Evolutionary conservation across 2,329 filamentous ascomycete species (phyloP).

Genomic region (Cladosporium oxysporum): DNA sequence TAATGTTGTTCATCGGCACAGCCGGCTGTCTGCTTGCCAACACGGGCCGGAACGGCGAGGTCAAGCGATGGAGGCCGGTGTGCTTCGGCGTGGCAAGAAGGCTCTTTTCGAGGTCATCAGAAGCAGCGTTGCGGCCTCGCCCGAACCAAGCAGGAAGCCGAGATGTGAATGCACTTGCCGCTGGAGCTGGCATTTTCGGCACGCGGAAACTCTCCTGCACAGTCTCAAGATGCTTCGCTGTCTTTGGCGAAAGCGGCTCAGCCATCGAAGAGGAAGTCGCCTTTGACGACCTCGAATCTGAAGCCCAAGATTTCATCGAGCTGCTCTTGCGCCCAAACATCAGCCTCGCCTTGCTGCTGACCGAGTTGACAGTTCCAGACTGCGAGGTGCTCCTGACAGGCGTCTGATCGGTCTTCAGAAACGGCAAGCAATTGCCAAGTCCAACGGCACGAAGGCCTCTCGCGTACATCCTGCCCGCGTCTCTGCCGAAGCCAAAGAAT

Average conservation of each 20-base stretch:
- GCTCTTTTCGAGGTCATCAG: constrained; percentile 18
- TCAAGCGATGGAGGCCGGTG: constrained; percentile 20
- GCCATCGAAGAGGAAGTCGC: constrained; percentile 21
- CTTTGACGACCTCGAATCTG: constrained; percentile 17
- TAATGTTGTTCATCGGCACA: constrained; percentile 23
- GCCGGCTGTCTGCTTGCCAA: constrained; percentile 18
- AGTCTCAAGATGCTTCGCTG: constrained; percentile 27
- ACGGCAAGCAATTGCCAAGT: constrained; percentile 30
- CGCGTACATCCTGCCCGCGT: constrained; percentile 59
- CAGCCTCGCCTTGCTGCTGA: constrained; percentile 33
- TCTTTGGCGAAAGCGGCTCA: constrained; percentile 27
- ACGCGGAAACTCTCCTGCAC: constrained; percentile 23
- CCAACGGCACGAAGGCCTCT: constrained; percentile 47
- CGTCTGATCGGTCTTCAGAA: not conserved
- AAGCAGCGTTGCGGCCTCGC: not conserved
- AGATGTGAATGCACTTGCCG: not conserved
- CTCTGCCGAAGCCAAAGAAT: constrained; percentile 66
- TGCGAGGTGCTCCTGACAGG: not conserved
- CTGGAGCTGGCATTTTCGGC: not conserved
- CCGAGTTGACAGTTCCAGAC: constrained; percentile 25
- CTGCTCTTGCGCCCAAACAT: constrained; percentile 26
- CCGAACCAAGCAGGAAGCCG: not conserved
- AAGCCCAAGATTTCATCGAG: constrained; percentile 1
- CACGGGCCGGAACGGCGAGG: constrained; percentile 7
- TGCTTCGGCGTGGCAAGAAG: constrained; percentile 13